Evolutionary conservation across 139 green algal genomes (phyloP).

Genomic region (Chlorella vulgaris): DNA sequence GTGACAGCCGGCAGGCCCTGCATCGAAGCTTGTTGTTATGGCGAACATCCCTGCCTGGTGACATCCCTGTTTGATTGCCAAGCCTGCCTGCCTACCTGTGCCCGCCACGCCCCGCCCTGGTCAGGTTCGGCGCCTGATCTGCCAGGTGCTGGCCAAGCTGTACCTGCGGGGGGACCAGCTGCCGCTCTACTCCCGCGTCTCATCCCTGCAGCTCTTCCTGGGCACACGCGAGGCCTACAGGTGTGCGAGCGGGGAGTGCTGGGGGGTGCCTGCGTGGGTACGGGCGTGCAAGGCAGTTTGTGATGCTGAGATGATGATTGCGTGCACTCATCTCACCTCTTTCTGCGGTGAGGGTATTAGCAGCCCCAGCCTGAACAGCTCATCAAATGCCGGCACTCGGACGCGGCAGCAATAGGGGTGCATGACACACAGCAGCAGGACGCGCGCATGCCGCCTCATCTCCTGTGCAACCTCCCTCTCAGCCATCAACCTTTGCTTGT

Average conservation of each 20-base stretch:
- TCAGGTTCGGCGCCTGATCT: slow-evolving; percentile 77
- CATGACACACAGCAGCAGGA: no score
- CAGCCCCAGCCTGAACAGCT: no score
- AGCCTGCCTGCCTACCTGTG: no score
- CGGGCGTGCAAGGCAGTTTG: not conserved
- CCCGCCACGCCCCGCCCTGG: not conserved
- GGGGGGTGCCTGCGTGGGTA: not conserved
- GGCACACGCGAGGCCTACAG: slow-evolving; percentile 55
- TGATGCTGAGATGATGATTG: not conserved
- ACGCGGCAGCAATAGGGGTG: no score
- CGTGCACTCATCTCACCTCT: no score
- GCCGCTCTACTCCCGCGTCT: slow-evolving; percentile 74
- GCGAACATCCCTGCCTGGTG: no score
- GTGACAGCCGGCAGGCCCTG: no score
- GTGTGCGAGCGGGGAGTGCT: not conserved
- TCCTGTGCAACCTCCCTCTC: not conserved
- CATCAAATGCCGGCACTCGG: no score
- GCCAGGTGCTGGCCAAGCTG: slow-evolving; percentile 64
- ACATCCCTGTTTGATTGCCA: no score
- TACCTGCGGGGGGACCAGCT: slow-evolving; percentile 73
- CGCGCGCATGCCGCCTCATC: not conserved
- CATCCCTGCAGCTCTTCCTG: slow-evolving; percentile 69
- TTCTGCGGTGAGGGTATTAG: no score
- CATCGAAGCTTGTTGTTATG: no score
- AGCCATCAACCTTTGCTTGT: not conserved